Conservation (phyloP, 1,284 basidiomycete genomes). For the Phaffia rhodozyma region DNA sequence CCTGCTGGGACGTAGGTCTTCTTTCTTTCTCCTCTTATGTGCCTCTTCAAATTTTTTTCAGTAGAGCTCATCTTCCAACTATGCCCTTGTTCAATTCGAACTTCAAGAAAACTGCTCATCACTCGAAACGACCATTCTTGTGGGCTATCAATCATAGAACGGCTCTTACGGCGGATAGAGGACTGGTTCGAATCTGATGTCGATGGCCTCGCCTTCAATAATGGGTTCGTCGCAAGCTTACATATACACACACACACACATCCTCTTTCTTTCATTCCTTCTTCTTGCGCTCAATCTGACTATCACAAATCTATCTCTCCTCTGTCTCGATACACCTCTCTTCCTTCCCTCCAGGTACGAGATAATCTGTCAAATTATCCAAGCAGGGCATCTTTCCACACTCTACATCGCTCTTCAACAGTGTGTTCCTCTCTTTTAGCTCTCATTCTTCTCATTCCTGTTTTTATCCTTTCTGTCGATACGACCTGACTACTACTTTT, state of each 20-base stretch:
- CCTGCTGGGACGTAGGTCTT: slow-evolving; percentile 46
- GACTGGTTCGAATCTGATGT: slow-evolving; percentile 51
- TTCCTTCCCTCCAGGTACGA: slow-evolving; percentile 31
- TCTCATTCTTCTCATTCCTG: slow-evolving; percentile 1
- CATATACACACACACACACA: background rate
- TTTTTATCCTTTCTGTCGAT: background rate
- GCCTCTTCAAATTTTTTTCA: too few species aligned
- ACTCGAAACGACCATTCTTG: slow-evolving; percentile 20
- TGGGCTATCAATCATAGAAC: slow-evolving; percentile 36
- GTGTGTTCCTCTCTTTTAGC: slow-evolving; percentile 27
- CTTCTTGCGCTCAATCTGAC: background rate
- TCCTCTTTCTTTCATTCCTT: too few species aligned
- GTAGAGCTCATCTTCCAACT: background rate
- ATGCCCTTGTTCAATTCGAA: slow-evolving; percentile 6
- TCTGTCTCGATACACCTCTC: background rate
- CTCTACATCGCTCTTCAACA: slow-evolving; percentile 34
- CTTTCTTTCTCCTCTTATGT: background rate
- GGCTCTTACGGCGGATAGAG: slow-evolving; percentile 43
- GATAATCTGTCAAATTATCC: slow-evolving; percentile 37
- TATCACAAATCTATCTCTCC: background rate
- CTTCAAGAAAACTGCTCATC: slow-evolving; percentile 16
- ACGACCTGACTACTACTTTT: background rate
- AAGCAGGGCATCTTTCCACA: slow-evolving; percentile 29
- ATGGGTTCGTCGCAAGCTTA: slow-evolving; percentile 44
- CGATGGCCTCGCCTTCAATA: slow-evolving; percentile 54